Base-by-base conservation (phyloP, 768 basidiomycete genomes). In the Tubosaeta sp. region DNA sequence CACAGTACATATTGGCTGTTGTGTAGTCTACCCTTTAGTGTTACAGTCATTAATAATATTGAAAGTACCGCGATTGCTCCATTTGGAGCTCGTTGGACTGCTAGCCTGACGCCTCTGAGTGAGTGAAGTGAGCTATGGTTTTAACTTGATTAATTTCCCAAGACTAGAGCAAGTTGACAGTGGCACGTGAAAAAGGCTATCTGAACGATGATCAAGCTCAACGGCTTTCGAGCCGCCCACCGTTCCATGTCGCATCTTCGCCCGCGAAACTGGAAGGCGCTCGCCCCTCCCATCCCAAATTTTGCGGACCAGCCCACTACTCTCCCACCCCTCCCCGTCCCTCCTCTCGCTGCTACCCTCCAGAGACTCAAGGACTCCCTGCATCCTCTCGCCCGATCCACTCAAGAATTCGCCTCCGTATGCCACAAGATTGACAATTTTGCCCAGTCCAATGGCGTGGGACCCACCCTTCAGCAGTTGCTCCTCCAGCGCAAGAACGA, bases 271-370 rank as follows among this genome's bases (percentile, higher is more conserved):
- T 93, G 91, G 90, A 93, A 93, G 70, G 61, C 75, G 1, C 70
- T 71, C 46, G 89, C 90, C 1, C 87, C 90, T 0, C 69, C 73
- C 38, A 70, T 86, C 11, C 64, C 75, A 14, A 87, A 90, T 12
- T 90, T 89, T 63, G 77, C 77, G 1, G 74, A 76, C 4, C 89
- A 94, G 62, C 58, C 72, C 0, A 66, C 71, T 9, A 6, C 54
- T 27, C 77, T 96, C 5, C 85, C 84, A 0, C 74, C 73, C 41
- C 80, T 97, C 8, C 94, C 94, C 0, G 83, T 96, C 0, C 84
- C 88, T 12, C 69, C 77, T 22, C 79, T 96, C 8, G 53, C 69
- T 2, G 71, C 77, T 13, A 94, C 92, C 1, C 71, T 94, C 18
- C 69, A 71, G 32, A 79, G 80, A 46, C 76, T 96, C 59, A 86